A percentile compares a stretch with the other conserved stretches of the same genome.
phyloP scores from a whole-genome alignment of 257 asterid genomes.

The Gynochthodes officinalis region DNA sequence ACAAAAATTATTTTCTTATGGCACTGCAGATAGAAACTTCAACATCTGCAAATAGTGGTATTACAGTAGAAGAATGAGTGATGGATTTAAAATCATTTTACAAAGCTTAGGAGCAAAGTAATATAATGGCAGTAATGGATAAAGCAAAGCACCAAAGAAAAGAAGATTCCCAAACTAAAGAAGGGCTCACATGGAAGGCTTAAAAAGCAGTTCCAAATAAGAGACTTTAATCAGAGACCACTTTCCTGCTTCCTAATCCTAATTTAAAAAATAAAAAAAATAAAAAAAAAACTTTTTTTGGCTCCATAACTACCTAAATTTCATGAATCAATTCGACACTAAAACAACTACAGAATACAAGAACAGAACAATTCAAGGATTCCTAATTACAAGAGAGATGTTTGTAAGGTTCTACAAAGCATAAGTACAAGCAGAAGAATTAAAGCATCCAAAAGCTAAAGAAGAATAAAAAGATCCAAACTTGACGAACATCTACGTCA shows the following conservation, averaged over 20 bases:
- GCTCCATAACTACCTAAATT: background rate
- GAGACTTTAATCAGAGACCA: constrained; percentile 30
- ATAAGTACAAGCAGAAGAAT: background rate
- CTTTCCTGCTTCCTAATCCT: constrained; percentile 33
- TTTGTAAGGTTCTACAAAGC: background rate
- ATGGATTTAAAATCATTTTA: constrained; percentile 23
- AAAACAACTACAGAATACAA: background rate
- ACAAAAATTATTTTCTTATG: constrained; percentile 5
- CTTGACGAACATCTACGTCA: background rate
- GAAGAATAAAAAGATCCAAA: background rate
- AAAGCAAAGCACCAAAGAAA: constrained; percentile 71
- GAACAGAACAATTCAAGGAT: background rate
- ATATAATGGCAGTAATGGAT: constrained; percentile 26
- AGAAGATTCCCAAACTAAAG: constrained; percentile 72
- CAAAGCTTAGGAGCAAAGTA: constrained; percentile 60
- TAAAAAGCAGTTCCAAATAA: constrained; percentile 38
- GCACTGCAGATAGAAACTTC: constrained; percentile 1
- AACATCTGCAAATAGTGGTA: constrained; percentile 11
- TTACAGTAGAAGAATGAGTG: constrained; percentile 19
- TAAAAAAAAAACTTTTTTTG: background rate
- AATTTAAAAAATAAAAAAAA: background rate
- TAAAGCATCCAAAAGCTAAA: background rate
- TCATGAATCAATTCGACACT: background rate
- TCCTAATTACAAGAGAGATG: background rate
- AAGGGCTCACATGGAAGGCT: constrained; percentile 49